Conservation (phyloP, 306 rosid genomes). For the Rosa multiflora region DNA sequence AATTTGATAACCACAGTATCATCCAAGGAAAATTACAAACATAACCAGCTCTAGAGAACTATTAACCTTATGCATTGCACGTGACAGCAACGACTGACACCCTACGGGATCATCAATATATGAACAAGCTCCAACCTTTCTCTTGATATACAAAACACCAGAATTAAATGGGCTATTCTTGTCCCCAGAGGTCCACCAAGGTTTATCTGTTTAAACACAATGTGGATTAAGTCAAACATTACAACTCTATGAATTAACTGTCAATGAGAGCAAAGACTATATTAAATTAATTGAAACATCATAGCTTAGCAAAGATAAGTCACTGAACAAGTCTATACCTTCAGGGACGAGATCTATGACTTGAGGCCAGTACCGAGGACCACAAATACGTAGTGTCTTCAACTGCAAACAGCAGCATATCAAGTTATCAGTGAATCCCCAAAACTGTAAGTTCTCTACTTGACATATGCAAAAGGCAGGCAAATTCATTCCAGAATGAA, state of each 20-base stretch:
- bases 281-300: not conserved
- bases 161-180: constrained; percentile 75
- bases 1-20: constrained; percentile 20
- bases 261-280: constrained; percentile 15
- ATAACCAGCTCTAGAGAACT: not conserved
- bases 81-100: constrained; percentile 87
- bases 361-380: constrained; percentile 98
- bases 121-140: constrained; percentile 97
- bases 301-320: constrained; percentile 5
- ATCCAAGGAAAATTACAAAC: not conserved
- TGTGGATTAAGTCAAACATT: constrained; percentile 12
- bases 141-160: constrained; percentile 88
- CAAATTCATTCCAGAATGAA: constrained; percentile 27
- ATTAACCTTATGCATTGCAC: constrained; percentile 95
- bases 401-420: constrained; percentile 52
- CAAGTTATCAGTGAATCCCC: constrained; percentile 25
- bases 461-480: constrained; percentile 10
- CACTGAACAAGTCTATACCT: constrained; percentile 44
- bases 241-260: constrained; percentile 16
- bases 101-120: constrained; percentile 97
- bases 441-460: constrained; percentile 20
- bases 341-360: constrained; percentile 73
- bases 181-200: constrained; percentile 94
- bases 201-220: constrained; percentile 62
- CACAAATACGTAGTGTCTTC: constrained; percentile 79